Base-by-base conservation (phyloP, 352 stramenopile genomes). In the Phytophthora pistaciae region DNA sequence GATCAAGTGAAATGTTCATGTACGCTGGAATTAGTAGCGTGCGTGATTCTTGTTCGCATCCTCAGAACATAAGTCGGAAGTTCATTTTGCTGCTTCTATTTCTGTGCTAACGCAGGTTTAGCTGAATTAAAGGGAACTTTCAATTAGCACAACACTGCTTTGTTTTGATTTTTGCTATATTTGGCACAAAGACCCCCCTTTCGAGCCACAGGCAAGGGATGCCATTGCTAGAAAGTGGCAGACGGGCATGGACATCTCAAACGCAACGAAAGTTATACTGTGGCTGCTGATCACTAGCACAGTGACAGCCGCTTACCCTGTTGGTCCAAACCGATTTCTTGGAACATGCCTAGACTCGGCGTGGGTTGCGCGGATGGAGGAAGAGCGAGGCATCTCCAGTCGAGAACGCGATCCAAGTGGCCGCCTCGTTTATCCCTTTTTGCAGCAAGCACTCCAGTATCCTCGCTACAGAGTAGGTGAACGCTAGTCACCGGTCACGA, bases 301-400 rank as follows among this genome's bases (percentile, higher is more conserved):
- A 23, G 6, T 25, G 44, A 20, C 44, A 53, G 36, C 31, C 5
- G 36, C 53, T 13, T 70, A 74, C 23, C 60, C 55, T 6, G 3
- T 74, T 3, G 67, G 67, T 1, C 78, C 75, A 1, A 89, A 87
- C 40, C 73, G 80, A 3, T 83, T 92, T 10, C 56, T 90, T 1
- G 80, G 80, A n/a, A 78, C 78, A 5, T 90, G 84, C 58, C 72
- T 91, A 2, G 72, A 64, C 14, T 48, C 76, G 0, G 44, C 40
- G 5, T 92, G 84, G 82, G 84, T 85, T 25, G 8, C 29, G 3
- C n/a, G 58, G 8, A 75, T 79, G 46, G 75, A 83, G 67, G 11
- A 33, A 0, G 55, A 74, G 25, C 56, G 73, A 2, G 49, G 60
- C 0, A 42, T 88, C 14, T 72, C 72, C 0, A 66, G 64, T 14